Conservation (phyloP, 1,284 basidiomycete genomes). For the Pterula multifida region DNA sequence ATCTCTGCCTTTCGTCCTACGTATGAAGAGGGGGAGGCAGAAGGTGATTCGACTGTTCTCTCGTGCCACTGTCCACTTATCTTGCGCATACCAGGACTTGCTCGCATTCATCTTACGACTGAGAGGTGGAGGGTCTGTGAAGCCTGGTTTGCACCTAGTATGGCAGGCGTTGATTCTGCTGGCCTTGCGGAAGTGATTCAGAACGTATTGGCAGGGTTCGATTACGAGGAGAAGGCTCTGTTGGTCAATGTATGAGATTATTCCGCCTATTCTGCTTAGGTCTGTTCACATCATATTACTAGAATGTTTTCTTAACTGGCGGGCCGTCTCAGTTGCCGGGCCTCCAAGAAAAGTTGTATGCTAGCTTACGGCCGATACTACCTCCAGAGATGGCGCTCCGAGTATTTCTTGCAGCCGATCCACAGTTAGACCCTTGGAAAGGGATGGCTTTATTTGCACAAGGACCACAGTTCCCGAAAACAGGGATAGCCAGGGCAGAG, state of each 20-base stretch:
- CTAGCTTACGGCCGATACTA: constrained; percentile 67
- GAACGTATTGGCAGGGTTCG: constrained; percentile 76
- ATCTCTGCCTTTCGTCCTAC: constrained; percentile 74
- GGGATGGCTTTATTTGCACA: constrained; percentile 83
- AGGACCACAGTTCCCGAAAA: constrained; percentile 43
- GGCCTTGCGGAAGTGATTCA: constrained; percentile 87
- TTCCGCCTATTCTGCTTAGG: background rate
- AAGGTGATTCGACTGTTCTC: constrained; percentile 29
- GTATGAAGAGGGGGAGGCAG: constrained; percentile 60
- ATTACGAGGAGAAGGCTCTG: constrained; percentile 47
- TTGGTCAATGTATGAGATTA: constrained; percentile 37
- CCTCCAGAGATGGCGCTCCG: constrained; percentile 66
- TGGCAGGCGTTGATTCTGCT: constrained; percentile 93
- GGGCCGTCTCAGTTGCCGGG: constrained; percentile 69
- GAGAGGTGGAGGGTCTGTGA: constrained; percentile 92
- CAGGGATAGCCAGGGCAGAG: constrained; percentile 62
- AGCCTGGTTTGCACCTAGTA: constrained; percentile 84
- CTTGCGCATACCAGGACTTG: constrained; percentile 26
- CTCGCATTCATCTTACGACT: constrained; percentile 86
- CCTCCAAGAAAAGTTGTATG: constrained; percentile 56
- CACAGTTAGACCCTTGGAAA: constrained; percentile 76
- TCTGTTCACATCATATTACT: constrained; percentile 2
- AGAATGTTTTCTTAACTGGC: constrained; percentile 92
- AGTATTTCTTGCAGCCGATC: constrained; percentile 53
- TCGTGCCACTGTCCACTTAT: background rate